Evolutionary conservation across 2,329 filamentous ascomycete species (phyloP).

Genomic region (Metarhizium rileyi): DNA sequence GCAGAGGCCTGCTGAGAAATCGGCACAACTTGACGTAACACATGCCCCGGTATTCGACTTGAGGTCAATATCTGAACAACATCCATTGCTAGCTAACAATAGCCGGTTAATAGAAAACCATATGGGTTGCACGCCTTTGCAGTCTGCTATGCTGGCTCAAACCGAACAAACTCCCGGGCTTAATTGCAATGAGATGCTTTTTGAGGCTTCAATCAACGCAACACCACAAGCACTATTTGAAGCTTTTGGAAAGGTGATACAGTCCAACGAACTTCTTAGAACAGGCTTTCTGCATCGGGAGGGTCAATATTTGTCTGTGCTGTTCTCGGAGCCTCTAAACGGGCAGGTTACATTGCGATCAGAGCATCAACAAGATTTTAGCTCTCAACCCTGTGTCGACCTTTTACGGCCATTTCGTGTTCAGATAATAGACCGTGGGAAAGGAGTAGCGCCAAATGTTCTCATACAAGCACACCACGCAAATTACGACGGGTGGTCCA

Average conservation of each 20-base stretch:
- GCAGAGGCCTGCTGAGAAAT: background rate
- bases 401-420: slow-evolving; percentile 51
- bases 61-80: slow-evolving; percentile 1
- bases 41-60: background rate
- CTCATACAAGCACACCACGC: slow-evolving; percentile 67
- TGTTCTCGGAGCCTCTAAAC: slow-evolving; percentile 45
- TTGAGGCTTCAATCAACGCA: slow-evolving; percentile 40
- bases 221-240: slow-evolving; percentile 29
- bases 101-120: background rate
- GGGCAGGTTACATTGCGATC: slow-evolving; percentile 28
- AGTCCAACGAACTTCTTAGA: slow-evolving; percentile 57
- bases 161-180: slow-evolving; percentile 47
- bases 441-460: slow-evolving; percentile 16
- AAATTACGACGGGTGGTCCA: slow-evolving; percentile 88
- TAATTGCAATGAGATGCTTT: slow-evolving; percentile 71
- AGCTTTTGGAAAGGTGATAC: slow-evolving; percentile 40
- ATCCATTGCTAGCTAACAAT: background rate
- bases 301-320: slow-evolving; percentile 31
- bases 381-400: slow-evolving; percentile 25
- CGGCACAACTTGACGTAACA: background rate
- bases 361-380: slow-evolving; percentile 27
- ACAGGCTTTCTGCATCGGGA: slow-evolving; percentile 58
- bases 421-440: slow-evolving; percentile 33
- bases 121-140: slow-evolving; percentile 59
- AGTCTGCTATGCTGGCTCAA: slow-evolving; percentile 72